Percentiles rank a stretch among this genome's conserved stretches.
Evolutionary conservation across 2,329 filamentous ascomycete genomes (phyloP).

Genomic region (Pseudocercospora fuligena): DNA sequence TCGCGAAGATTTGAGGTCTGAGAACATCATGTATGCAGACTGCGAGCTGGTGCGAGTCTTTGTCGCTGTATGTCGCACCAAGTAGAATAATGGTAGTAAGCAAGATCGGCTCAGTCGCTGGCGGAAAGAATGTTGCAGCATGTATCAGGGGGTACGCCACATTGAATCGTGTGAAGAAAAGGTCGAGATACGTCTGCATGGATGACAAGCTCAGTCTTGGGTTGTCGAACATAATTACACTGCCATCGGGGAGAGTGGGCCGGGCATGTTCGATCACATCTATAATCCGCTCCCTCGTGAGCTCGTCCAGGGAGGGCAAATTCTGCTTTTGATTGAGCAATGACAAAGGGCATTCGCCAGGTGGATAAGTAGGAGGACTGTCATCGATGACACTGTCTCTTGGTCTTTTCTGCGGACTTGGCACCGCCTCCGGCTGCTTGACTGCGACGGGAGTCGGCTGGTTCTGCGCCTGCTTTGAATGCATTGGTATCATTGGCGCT

Average conservation of each 20-base stretch:
- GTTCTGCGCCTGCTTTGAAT: background rate
- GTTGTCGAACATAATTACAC: constrained; percentile 54
- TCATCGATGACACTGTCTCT: background rate
- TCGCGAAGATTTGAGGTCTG: constrained; percentile 63
- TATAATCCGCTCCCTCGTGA: constrained; percentile 51
- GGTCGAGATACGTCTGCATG: constrained; percentile 61
- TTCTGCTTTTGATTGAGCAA: constrained; percentile 11
- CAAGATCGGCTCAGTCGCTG: constrained; percentile 56
- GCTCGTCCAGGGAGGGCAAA: constrained; percentile 39
- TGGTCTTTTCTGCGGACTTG: background rate
- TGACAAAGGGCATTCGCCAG: constrained; percentile 15
- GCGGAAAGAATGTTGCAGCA: constrained; percentile 60
- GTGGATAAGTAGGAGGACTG: background rate
- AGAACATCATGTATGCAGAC: constrained; percentile 67
- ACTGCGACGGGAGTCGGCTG: background rate
- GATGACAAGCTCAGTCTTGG: constrained; percentile 56
- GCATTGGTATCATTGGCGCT: background rate
- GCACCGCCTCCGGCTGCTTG: background rate
- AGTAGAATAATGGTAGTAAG: constrained; percentile 61
- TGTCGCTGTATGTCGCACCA: constrained; percentile 65
- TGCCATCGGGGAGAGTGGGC: constrained; percentile 55
- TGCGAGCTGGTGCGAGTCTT: constrained; percentile 63
- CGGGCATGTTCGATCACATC: constrained; percentile 57
- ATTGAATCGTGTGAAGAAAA: constrained; percentile 67
- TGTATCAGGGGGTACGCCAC: constrained; percentile 65